A percentile compares a stretch with the other conserved stretches of the same genome.
phyloP scores from a whole-genome alignment of 2,329 filamentous ascomycete species.

The Emmonsia crescens region DNA sequence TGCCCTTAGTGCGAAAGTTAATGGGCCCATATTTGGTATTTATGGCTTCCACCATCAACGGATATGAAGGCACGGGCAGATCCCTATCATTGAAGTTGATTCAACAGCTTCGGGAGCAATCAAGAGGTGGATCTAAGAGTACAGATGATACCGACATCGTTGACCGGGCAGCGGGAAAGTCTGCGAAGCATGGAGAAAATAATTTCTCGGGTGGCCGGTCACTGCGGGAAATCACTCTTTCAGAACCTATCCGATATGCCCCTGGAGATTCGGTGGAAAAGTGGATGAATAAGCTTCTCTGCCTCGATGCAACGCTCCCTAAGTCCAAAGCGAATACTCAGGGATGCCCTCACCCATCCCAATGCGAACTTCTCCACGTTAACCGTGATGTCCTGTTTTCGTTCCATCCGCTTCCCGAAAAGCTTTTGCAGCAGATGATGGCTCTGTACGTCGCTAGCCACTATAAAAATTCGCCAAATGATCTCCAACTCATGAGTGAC shows the following conservation, averaged over 20 bases:
- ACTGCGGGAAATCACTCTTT: slow-evolving; percentile 80
- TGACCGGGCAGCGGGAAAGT: slow-evolving; percentile 68
- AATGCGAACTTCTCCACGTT: slow-evolving; percentile 85
- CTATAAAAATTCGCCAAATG: slow-evolving; percentile 97
- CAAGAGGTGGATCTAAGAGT: slow-evolving; percentile 52
- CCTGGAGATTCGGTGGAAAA: slow-evolving; percentile 85
- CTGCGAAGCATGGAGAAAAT: slow-evolving; percentile 52
- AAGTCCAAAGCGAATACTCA: slow-evolving; percentile 59
- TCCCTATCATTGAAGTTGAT: slow-evolving; percentile 94
- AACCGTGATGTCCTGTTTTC: slow-evolving; percentile 97
- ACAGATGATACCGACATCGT: slow-evolving; percentile 54
- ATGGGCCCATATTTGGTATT: slow-evolving; percentile 97
- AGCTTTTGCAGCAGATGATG: slow-evolving; percentile 97
- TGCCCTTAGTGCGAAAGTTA: slow-evolving; percentile 83
- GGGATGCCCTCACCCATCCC: slow-evolving; percentile 78
- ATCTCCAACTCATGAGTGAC: slow-evolving; percentile 97
- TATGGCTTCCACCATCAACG: slow-evolving; percentile 98
- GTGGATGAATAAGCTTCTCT: slow-evolving; percentile 91
- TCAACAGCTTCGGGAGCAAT: slow-evolving; percentile 91
- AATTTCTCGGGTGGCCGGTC: slow-evolving; percentile 58
- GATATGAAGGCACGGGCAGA: slow-evolving; percentile 92
- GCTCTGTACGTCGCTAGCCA: slow-evolving; percentile 93
- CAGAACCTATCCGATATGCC: slow-evolving; percentile 89
- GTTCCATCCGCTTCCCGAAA: slow-evolving; percentile 92
- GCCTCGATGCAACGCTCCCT: slow-evolving; percentile 83